Base-by-base conservation (phyloP, 1,139 yeast species). In the Pichia cactophila region DNA sequence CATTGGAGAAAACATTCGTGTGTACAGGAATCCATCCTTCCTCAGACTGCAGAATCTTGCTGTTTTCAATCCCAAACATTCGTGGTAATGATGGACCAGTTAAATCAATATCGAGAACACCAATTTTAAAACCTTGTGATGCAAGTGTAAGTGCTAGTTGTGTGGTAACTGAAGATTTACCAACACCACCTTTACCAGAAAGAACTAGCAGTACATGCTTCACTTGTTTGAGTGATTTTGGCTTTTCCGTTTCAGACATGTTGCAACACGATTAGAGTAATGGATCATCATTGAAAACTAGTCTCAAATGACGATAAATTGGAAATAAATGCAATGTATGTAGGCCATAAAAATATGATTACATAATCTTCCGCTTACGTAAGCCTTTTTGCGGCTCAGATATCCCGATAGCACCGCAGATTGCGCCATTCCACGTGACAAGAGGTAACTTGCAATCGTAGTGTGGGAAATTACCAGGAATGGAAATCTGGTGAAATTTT, bases 111-210 rank as follows among this genome's bases (percentile, higher is more conserved):
- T 92, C 99, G 39, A 94, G 69, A 0, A 92, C 95, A 1, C 98
- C 99, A 14, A 92, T 96, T 59, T 78, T 82, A 60, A 67, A 79
- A 1, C 95, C 95, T 61, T 78, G 71, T 33, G 75, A 69, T 7
- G 81, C 88, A 37, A 94, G 71, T 0, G 92, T 74, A 26, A 92
- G 71, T 0, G 97, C 97, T 1, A 90, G 74, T 64, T 94, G 98
- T 0, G 97, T 86, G 0, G 98, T 90, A 1, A 92, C 90, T 0
- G 97, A 88, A 6, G 96, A 87, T 64, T 92, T 92, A 1, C 99
- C 99, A 1, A 92, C 98, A 62, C 95, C 98, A n/a, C 97, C 97
- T 65, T 89, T 89, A 4, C 96, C 97, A 0, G 96, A 86, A 1
- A 92, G 74, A 2, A 92, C 85, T 43, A 92, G 73, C 3, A 89